These are phyloP conservation scores for Candida palmyrensis DNA, from an alignment of 805 yeast genomes.

Conservation along the genomic window DNA sequence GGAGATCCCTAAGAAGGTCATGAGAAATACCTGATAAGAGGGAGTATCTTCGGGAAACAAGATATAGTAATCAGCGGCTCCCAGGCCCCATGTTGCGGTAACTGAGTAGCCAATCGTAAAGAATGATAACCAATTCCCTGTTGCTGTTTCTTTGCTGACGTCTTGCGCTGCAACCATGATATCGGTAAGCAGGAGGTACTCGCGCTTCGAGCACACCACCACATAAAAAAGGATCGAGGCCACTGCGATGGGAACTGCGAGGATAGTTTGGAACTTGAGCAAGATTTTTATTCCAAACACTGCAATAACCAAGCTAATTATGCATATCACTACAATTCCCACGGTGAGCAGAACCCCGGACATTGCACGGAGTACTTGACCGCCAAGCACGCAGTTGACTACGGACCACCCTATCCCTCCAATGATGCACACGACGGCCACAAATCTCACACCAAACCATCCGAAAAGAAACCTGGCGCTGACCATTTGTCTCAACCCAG, in stretches of 20 bases:
- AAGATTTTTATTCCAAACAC: conserved; percentile 29
- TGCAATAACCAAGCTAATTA: conserved; percentile 23
- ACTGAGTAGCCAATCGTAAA: conserved; percentile 32
- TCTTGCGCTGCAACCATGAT: conserved; percentile 12
- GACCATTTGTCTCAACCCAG: conserved; percentile 36
- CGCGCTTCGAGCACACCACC: conserved; percentile 21
- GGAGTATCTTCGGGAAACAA: conserved; percentile 27
- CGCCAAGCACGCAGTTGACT: conserved; percentile 34
- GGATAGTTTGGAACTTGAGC: conserved; percentile 21
- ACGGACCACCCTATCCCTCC: conserved; percentile 36
- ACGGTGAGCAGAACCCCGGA: conserved; percentile 19
- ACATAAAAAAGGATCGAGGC: conserved; percentile 26
- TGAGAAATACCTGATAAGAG: conserved; percentile 17
- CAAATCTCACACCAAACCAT: conserved; percentile 28
- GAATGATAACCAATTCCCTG: conserved; percentile 31
- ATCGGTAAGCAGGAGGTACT: conserved; percentile 16
- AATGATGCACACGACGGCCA: conserved; percentile 24
- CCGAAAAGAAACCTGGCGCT: conserved; percentile 33
- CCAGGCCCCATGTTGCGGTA: conserved; percentile 32
- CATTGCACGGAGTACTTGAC: conserved; percentile 26
- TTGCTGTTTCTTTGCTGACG: conserved; percentile 11
- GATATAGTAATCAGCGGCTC: conserved; percentile 31
- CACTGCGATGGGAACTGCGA: conserved; percentile 25
- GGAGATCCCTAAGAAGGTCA: conserved; percentile 24
- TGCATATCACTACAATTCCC: conserved; percentile 25